These are phyloP conservation scores for Zygoascus bituminiphila DNA, from an alignment of 805 yeast genomes.

Conservation along the genomic window DNA sequence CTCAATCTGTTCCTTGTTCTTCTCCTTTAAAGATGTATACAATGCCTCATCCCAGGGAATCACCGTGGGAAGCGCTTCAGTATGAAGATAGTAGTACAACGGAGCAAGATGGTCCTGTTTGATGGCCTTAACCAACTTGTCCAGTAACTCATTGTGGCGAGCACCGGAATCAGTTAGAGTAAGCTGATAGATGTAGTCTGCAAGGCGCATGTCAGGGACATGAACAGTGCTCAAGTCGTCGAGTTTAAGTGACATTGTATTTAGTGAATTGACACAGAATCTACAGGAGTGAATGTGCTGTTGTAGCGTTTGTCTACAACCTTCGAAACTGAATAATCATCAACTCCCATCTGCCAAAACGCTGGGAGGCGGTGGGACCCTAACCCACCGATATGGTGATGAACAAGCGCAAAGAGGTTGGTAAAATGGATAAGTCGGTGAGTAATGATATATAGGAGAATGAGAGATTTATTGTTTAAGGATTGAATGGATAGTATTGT, in stretches of 20 bases:
- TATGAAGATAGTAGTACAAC: conserved; percentile 61
- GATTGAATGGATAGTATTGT: no score
- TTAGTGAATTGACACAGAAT: not conserved
- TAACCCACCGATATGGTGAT: no score
- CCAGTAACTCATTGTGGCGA: conserved; percentile 37
- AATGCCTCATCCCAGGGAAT: conserved; percentile 54
- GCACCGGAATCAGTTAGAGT: conserved; percentile 32
- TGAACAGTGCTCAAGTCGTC: not conserved
- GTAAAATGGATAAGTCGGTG: no score
- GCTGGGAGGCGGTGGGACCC: no score
- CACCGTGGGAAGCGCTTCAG: conserved; percentile 32
- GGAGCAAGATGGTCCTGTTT: conserved; percentile 66
- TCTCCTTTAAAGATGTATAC: conserved; percentile 42
- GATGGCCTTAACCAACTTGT: conserved; percentile 46
- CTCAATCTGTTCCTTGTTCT: conserved; percentile 49
- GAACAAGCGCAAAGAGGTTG: no score
- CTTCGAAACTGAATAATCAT: no score
- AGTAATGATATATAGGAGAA: no score
- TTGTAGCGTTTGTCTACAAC: not conserved
- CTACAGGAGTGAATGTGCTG: not conserved
- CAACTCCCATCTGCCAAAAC: no score
- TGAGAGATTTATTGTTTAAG: no score
- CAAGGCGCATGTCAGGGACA: conserved; percentile 71
- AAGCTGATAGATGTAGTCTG: conserved; percentile 70
- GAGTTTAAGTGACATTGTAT: not conserved